phyloP scores from a whole-genome alignment of 495 filamentous ascomycete genomes.

The Trichoderma parareesei region DNA sequence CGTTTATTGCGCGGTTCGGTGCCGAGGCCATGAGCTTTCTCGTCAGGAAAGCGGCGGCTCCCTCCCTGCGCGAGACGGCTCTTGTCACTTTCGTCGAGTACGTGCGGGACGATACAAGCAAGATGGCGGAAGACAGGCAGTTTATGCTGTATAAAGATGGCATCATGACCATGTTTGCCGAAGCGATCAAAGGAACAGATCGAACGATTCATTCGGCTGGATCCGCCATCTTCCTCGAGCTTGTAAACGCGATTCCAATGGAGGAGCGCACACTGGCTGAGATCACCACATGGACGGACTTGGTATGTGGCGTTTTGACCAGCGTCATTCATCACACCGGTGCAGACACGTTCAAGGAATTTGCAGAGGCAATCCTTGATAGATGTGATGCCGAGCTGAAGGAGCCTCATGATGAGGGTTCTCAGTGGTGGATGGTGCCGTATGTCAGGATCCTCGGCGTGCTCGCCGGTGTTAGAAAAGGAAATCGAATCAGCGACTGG shows the following conservation, averaged over 20 bases:
- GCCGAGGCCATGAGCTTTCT: conserved; percentile 94
- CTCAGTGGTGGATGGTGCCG: conserved; percentile 36
- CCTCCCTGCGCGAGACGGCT: conserved; percentile 63
- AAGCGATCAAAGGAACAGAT: conserved; percentile 79
- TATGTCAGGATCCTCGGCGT: conserved; percentile 58
- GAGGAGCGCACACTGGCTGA: conserved; percentile 33
- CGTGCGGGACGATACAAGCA: conserved; percentile 57
- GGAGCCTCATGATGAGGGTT: conserved; percentile 18
- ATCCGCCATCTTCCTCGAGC: conserved; percentile 54
- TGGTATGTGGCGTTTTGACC: conserved; percentile 65
- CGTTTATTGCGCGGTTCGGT: conserved; percentile 80
- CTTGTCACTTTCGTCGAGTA: conserved; percentile 61
- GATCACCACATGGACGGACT: conserved; percentile 43
- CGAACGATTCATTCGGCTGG: conserved; percentile 73
- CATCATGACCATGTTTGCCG: conserved; percentile 81
- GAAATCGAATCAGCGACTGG: conserved; percentile 68
- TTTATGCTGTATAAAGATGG: conserved; percentile 67
- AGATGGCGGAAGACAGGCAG: conserved; percentile 40
- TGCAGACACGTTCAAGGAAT: conserved; percentile 55
- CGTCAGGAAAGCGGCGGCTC: conserved; percentile 73
- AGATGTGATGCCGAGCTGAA: conserved; percentile 33
- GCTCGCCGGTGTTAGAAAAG: conserved; percentile 66
- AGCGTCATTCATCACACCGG: conserved; percentile 76
- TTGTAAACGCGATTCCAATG: conserved; percentile 46
- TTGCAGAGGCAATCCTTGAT: conserved; percentile 50